Evolutionary conservation across 2,329 filamentous ascomycete genomes (phyloP), one percentile per base, ranked within the genome.

Genomic region (Talaromyces sp.): DNA sequence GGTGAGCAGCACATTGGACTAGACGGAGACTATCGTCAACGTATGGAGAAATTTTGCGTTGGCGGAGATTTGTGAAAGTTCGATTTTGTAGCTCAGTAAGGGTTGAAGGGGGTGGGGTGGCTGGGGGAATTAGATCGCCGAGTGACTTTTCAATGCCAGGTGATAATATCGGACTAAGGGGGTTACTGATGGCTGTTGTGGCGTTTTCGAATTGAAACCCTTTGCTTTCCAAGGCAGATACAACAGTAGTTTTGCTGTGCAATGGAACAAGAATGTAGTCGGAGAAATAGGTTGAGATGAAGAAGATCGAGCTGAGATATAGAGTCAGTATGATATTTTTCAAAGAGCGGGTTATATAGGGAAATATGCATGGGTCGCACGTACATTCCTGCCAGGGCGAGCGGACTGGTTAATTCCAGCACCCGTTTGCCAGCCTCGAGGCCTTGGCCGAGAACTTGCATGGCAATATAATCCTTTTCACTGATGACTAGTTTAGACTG

Each of bases 201-300:
- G 79, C 71, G 58, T 88, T 86, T 57, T 91, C 88, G 63, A 97
- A 92, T 63, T 88, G 86, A 67, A 97, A 97, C 1, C 91, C 91
- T 42, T 88, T 85, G 16, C 86, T 83, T 54, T 93, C 81, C 4
- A 97, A 80, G 0, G 91, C 88, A 52, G 86, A 80, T 30, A 91
- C 85, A 43, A 97, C 92, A 35, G 86, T 87, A 22, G 82, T 77
- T 46, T 88, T 86, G 65, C 88, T 86, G 67, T 86, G 89, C 48
- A 81, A 81, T 0, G 94, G 92, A 1, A 97, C 91, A 32, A 97
- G 82, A 64, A 99, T 95, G 74, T 96, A 97, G 76, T 99, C 93
- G 30, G 90, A 94, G 75, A 96, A 97, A 75, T 97, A 99, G 29
- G 91, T 97, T 3, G 93, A 97, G 71, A 97, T 96, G 81, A 97